Evolutionary conservation across 495 filamentous ascomycete genomes (phyloP), one percentile per base, ranked within the genome.

Genomic region (Penicillium cinerascens): DNA sequence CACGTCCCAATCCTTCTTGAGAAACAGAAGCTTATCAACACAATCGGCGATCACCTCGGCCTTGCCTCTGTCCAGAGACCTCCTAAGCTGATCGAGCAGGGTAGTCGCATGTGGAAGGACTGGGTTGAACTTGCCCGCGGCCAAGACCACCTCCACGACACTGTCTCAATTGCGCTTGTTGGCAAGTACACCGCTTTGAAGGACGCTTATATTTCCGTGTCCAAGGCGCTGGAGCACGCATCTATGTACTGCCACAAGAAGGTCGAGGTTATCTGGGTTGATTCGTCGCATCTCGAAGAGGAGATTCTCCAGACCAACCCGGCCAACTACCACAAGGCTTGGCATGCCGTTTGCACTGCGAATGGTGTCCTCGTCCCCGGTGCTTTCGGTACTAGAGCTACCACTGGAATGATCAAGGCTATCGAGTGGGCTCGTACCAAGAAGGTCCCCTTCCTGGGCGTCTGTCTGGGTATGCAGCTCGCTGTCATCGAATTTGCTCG

Each of bases 391-490:
- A 63, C 74, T 37, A 78, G 93, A 50, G 93, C 88, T 37, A 89
- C 83, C 0, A 82, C 87, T 53, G 93, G 93, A 44, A 98, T 97
- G 92, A 86, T 97, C 54, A 72, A 80, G 47, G 89, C 86, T 2
- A 84, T 86, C 26, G 83, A 83, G 40, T 96, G 87, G 86, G 91
- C 92, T 8, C 86, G 93, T 33, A 84, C 86, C 42, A 85, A 89
- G 53, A 85, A 86, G 37, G 79, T 77, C 4, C 92, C 92, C 20
- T 96, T 87, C 72, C 79, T 97, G 7, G 92, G 93, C 47, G 87
- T 98, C 49, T 98, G 93, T 68, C 82, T 98, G 15, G 93, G 93
- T 35, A 88, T 98, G 84, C 93, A 98, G 67, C 75, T 96, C 35
- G 92, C 93, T 16, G 91, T 96, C 15, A 87, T 96, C 54, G 92